phyloP scores from a whole-genome alignment of 441 rosid genomes.

The Raphanus hybrid region DNA sequence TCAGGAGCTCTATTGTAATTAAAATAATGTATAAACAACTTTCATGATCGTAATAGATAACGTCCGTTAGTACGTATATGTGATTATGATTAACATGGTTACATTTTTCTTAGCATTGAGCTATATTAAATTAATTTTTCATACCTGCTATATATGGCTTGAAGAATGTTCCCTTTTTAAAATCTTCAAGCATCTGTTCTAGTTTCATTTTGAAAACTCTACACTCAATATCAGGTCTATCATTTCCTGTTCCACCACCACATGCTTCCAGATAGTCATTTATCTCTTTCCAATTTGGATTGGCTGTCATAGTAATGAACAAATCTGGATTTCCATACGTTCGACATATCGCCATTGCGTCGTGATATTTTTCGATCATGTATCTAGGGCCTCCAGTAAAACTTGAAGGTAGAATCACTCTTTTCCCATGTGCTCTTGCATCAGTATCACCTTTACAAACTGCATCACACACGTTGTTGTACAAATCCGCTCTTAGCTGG shows the following conservation, averaged over 20 bases:
- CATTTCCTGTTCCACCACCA: not conserved
- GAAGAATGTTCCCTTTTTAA: not conserved
- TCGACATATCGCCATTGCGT: not conserved
- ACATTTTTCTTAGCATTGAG: too few relatives aligned
- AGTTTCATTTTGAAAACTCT: not conserved
- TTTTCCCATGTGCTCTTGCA: not conserved
- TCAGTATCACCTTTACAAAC: not conserved
- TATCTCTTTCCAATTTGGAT: conserved; percentile 6
- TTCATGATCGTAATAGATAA: too few relatives aligned
- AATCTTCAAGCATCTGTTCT: not conserved
- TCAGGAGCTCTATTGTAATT: too few relatives aligned
- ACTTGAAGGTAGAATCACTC: not conserved
- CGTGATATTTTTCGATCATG: conserved; percentile 1
- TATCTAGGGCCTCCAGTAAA: not conserved
- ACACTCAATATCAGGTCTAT: not conserved
- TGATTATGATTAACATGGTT: too few relatives aligned
- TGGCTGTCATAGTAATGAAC: not conserved
- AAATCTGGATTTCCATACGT: not conserved
- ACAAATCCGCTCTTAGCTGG: not conserved
- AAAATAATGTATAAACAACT: too few relatives aligned
- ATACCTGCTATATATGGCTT: not conserved
- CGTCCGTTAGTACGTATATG: too few relatives aligned
- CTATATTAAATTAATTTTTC: too few relatives aligned
- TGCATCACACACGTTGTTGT: not conserved
- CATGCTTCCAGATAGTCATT: too few relatives aligned